These are phyloP conservation scores for Apodospora peruviana DNA, from an alignment of 495 filamentous ascomycete genomes.

Conservation along the genomic window DNA sequence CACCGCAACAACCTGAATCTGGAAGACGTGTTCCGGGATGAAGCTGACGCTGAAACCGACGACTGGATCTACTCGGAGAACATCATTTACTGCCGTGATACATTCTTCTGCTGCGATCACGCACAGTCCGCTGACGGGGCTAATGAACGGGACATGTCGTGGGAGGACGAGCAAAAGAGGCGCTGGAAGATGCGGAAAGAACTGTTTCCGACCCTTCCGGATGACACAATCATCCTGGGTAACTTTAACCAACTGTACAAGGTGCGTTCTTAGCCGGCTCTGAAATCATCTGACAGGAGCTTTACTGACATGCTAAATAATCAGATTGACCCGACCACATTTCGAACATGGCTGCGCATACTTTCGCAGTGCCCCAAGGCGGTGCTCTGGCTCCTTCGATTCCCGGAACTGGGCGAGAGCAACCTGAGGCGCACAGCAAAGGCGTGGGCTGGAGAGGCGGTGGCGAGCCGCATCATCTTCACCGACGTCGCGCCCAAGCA, in stretches of 20 bases:
- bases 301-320: no score
- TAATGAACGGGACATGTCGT: constrained; percentile 57
- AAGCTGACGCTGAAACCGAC: constrained; percentile 55
- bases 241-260: constrained; percentile 99
- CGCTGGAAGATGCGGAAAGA: constrained; percentile 95
- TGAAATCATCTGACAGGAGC: no score
- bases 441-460: constrained; percentile 77
- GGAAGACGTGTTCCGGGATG: constrained; percentile 64
- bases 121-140: constrained; percentile 83
- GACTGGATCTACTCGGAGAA: constrained; percentile 98
- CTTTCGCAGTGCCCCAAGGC: constrained; percentile 81
- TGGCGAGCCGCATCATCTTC: constrained; percentile 89
- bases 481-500: constrained; percentile 96
- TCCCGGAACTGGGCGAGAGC: constrained; percentile 86
- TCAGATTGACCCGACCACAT: constrained; percentile 95
- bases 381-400: constrained; percentile 91
- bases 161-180: constrained; percentile 78
- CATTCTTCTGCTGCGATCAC: constrained; percentile 99
- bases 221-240: constrained; percentile 86
- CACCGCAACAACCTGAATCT: constrained; percentile 68
- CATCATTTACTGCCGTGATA: constrained; percentile 88
- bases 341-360: constrained; percentile 94
- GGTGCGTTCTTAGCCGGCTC: constrained; percentile 51
- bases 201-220: constrained; percentile 76
- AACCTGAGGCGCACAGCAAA: constrained; percentile 76